Evolutionary conservation across 1,139 yeast genomes (phyloP).

Genomic region (Sugiyamaella japonica): DNA sequence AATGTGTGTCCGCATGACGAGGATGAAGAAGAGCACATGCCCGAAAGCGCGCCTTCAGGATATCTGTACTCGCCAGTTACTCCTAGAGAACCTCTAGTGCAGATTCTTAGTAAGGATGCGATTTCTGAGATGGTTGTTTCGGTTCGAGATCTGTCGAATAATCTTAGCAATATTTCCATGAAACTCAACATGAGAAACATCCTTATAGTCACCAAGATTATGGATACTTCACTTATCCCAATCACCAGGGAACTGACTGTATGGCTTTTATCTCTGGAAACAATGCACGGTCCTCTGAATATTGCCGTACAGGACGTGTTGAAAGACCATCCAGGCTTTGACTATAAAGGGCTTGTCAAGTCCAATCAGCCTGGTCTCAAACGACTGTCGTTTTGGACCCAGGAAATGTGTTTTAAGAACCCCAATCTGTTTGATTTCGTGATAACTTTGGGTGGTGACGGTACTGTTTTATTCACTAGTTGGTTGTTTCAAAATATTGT

Average conservation of each 20-base stretch:
- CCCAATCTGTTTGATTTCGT: conserved; percentile 57
- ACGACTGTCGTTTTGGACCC: conserved; percentile 58
- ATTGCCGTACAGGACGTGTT: conserved; percentile 55
- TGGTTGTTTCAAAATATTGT: conserved; percentile 63
- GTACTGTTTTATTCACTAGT: conserved; percentile 74
- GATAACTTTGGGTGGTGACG: conserved; percentile 77
- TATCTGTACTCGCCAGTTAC: conserved; percentile 18
- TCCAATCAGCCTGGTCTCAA: conserved; percentile 43
- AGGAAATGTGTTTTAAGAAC: conserved; percentile 49
- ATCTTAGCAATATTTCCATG: conserved; percentile 47
- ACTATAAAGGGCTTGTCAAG: conserved; percentile 42
- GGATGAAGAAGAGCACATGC: conserved; percentile 12
- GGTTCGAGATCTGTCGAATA: conserved; percentile 45
- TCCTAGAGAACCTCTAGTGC: conserved; percentile 20
- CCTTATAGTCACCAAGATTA: conserved; percentile 68
- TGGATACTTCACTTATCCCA: conserved; percentile 58
- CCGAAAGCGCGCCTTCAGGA: conserved; percentile 17
- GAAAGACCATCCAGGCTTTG: conserved; percentile 48
- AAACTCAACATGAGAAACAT: conserved; percentile 59
- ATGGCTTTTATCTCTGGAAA: conserved; percentile 51
- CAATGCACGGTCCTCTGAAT: conserved; percentile 43
- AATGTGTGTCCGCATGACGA: conserved; percentile 6
- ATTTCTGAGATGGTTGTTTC: conserved; percentile 45
- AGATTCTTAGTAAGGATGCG: conserved; percentile 40
- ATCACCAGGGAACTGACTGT: conserved; percentile 58